Base-by-base conservation (phyloP, 768 basidiomycete genomes). In the Termitomyces heimii region DNA sequence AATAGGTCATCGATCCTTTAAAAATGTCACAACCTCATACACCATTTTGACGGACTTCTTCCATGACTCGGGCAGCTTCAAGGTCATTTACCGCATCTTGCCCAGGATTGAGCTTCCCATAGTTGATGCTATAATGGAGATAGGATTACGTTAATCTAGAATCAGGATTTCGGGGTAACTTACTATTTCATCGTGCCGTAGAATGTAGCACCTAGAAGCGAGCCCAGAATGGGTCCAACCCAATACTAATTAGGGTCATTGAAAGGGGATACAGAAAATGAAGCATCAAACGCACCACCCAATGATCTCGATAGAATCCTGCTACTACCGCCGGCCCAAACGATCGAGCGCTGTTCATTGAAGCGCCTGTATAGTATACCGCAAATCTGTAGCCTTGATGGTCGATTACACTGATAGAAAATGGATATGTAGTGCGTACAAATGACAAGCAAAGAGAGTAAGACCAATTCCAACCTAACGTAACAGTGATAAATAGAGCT, bases 311-410 rank as follows among this genome's bases (percentile, higher is more conserved):
- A 47, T 77, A 74, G 64, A 88, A 88, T 20, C 82, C 80, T n/a
- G 80, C 77, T 37, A 88, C 73, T 2, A 82, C 84, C 4, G 88
- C 84, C 1, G 88, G 86, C 3, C 86, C 87, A 66, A 88, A 88
- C 0, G 87, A 67, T 54, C 86, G 78, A 13, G 86, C 86, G 5
- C 84, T 81, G 63, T 89, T 89, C 80, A 86, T 84, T 20, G 75
- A 75, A 4, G 82, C 85, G 6, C 86, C 84, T 0, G 86, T 88
- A 65, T 82, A 88, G 57, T 72, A 77, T 7, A 83, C 79, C 0
- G 82, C 79, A 61, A 80, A 86, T 16, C 85, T 86, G 22, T 22
- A 53, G 42, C 18, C 12, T 47, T 35, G 24, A 26, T 40, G 10
- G 45, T 20, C 29, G 24, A 28, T 20, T 51, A 0, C 26, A 29